Percentiles rank a stretch among this genome's conserved stretches.
Conservation (phyloP, 306 rosid genomes). For the Begonia loranthoides region DNA sequence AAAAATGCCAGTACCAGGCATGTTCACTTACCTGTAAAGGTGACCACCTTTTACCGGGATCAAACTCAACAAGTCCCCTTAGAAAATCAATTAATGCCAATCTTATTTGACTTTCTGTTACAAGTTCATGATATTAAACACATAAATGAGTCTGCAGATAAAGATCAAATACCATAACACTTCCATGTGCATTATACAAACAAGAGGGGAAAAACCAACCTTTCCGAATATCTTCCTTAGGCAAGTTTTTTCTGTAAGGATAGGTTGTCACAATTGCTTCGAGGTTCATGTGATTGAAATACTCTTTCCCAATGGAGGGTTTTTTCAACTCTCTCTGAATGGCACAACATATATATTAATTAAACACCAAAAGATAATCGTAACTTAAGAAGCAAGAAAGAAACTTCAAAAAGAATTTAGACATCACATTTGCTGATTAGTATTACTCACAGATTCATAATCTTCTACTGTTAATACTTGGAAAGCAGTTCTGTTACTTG, state of each 20-base stretch:
- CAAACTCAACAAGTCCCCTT: conserved; percentile 91
- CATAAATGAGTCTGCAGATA: conserved; percentile 12
- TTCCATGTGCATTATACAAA: not conserved
- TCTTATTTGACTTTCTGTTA: conserved; percentile 74
- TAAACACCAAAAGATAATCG: not conserved
- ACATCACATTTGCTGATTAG: not conserved
- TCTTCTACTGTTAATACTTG: conserved; percentile 84
- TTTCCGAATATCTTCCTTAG: conserved; percentile 66
- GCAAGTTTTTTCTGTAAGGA: conserved; percentile 84
- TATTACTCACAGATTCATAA: conserved; percentile 81
- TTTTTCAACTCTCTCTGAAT: conserved; percentile 84
- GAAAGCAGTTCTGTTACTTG: conserved; percentile 45
- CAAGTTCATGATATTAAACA: conserved; percentile 22
- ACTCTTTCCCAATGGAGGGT: conserved; percentile 86
- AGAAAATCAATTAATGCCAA: conserved; percentile 88
- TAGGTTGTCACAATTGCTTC: conserved; percentile 79
- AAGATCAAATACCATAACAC: conserved; percentile 3
- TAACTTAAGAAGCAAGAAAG: not conserved
- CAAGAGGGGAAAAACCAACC: conserved; percentile 35
- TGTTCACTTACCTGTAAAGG: conserved; percentile 68
- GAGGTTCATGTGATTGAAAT: conserved; percentile 79
- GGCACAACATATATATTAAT: conserved; percentile 11
- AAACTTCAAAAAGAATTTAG: not conserved
- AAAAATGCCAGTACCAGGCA: conserved; percentile 4
- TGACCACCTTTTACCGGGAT: conserved; percentile 97